Conservation (phyloP, 1,139 yeast genomes). For the Saccharomyces hybrid region DNA sequence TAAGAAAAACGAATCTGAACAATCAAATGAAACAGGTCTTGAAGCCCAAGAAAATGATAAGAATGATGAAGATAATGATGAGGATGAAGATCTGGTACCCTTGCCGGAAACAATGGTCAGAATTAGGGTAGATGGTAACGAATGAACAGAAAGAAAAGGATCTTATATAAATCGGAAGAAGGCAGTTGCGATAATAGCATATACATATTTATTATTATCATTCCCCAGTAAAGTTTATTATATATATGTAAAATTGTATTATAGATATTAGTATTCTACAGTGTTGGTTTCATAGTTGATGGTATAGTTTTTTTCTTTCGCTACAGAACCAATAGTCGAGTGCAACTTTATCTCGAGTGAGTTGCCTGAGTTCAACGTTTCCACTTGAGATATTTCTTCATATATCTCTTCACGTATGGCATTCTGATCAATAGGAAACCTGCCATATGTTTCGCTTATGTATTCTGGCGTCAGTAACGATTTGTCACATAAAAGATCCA, state of each 20-base stretch:
- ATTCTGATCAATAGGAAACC: constrained; percentile 18
- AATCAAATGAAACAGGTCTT: background rate
- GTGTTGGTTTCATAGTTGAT: constrained; percentile 33
- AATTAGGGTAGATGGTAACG: constrained; percentile 38
- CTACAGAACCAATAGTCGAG: constrained; percentile 34
- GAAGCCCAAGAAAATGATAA: background rate
- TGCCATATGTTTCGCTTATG: constrained; percentile 19
- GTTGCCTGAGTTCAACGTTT: background rate
- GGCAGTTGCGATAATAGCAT: background rate
- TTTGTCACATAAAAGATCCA: constrained; percentile 12
- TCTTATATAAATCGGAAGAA: background rate
- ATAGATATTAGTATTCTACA: constrained; percentile 16
- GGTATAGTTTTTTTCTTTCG: constrained; percentile 29
- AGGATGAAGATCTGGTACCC: constrained; percentile 34
- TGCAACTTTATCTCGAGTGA: constrained; percentile 32
- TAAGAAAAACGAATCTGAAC: background rate
- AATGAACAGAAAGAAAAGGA: constrained; percentile 11
- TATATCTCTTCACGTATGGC: constrained; percentile 9
- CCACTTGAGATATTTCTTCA: background rate
- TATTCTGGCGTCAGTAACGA: constrained; percentile 16
- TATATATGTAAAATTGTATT: background rate
- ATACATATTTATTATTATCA: background rate
- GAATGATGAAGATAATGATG: constrained; percentile 2
- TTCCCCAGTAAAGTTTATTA: constrained; percentile 4
- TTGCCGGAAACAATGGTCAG: constrained; percentile 65